These are phyloP conservation scores for Aspergillus sojae DNA, from an alignment of 2,329 filamentous ascomycete species.

Conservation along the genomic window DNA sequence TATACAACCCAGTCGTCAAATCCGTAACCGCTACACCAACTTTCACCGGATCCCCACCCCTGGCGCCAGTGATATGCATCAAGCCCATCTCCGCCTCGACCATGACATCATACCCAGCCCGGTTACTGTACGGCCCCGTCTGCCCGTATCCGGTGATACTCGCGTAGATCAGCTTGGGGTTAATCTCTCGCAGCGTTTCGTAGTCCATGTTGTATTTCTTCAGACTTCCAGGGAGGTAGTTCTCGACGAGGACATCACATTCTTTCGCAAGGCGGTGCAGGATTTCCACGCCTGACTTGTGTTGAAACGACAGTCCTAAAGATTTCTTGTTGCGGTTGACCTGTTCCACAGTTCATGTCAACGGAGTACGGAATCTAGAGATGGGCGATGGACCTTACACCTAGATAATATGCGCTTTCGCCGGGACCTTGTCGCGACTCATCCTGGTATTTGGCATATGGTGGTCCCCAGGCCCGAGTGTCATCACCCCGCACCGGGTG, in stretches of 20 bases:
- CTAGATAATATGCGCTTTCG: constrained; percentile 92
- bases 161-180: constrained; percentile 86
- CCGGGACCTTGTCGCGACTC: constrained; percentile 66
- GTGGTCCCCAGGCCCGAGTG: constrained; percentile 93
- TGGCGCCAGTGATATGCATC: constrained; percentile 94
- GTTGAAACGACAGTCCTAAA: constrained; percentile 85
- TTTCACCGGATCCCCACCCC: constrained; percentile 90
- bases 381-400: constrained; percentile 58
- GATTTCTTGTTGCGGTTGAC: constrained; percentile 98
- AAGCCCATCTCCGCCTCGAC: constrained; percentile 97
- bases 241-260: constrained; percentile 93
- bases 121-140: constrained; percentile 82
- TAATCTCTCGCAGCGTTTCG: constrained; percentile 75
- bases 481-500: constrained; percentile 91
- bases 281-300: constrained; percentile 79
- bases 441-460: constrained; percentile 77
- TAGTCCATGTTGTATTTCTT: constrained; percentile 94
- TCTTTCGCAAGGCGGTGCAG: constrained; percentile 80
- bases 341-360: constrained; percentile 49
- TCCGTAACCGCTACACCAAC: constrained; percentile 97
- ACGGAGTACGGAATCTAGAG: too few species aligned
- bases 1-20: constrained; percentile 91
- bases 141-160: constrained; percentile 98
- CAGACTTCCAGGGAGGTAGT: constrained; percentile 87
- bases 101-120: constrained; percentile 98